Evolutionary conservation across 352 stramenopile genomes (phyloP), one percentile per base, ranked within the genome.

Genomic region (Globisporangium perplexum): DNA sequence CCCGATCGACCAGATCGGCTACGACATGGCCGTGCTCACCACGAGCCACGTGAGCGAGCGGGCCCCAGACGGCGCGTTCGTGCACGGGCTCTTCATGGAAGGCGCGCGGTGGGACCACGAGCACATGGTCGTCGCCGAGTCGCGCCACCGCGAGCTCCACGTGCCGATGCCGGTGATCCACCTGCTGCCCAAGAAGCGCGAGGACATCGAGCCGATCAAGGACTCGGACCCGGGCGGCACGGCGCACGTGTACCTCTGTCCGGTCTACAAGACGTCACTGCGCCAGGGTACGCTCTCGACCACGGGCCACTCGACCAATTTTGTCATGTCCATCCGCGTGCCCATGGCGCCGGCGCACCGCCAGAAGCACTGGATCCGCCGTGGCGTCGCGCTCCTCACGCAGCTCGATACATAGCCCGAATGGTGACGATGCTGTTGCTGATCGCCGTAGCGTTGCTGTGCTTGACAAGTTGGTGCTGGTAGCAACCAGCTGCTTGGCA

Each of bases 301-400:
- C 4, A 98, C 93, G 23, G 93, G 93, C 28, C 93, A 98, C 55
- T 97, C 88, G 38, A 98, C 93, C 24, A 98, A 98, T 71, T 98
- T 98, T 69, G 92, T 98, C 66, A 97, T 98, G 88, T 97, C 86
- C 18, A 86, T 98, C 39, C 79, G 83, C 38, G 58, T 98, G 23
- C 94, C 93, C 26, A 98, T 98, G 75, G 74, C 79, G 36, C 63
- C 66, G 1, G 46, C 78, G 36, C 85, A 98, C 53, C 72, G 82
- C 17, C 88, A 98, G 63, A 97, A 98, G 57, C 88, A 98, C 66
- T 98, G 92, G 90, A 97, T 98, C 57, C 91, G 95, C 51, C 76
- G 89, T 22, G 95, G 95, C 26, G 90, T 97, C 18, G 95, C 95
- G 23, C 81, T 98, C 62, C 81, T 98, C 30, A 97, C 88, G 1